These are phyloP conservation scores for Rhododendron vialii DNA, from an alignment of 148 eudicot species.

Conservation along the genomic window DNA sequence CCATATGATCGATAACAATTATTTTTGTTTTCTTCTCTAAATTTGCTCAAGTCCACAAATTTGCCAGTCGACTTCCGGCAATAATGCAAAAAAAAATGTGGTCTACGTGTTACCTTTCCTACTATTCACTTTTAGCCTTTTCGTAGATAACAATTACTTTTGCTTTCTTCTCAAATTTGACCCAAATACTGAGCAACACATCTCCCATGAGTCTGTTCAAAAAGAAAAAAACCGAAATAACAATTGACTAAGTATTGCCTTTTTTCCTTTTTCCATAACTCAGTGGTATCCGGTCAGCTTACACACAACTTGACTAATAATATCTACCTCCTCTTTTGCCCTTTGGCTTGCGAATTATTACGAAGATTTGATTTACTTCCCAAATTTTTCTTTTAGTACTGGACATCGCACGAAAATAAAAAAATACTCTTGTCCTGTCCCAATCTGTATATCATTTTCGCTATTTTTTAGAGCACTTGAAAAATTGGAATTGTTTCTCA, in stretches of 20 bases:
- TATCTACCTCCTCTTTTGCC: neutral
- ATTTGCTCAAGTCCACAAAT: neutral
- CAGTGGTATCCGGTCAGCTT: neutral
- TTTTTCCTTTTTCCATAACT: neutral
- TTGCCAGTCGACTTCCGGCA: neutral
- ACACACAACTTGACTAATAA: neutral
- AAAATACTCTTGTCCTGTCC: neutral
- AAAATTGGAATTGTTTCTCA: no score
- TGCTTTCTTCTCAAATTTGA: neutral
- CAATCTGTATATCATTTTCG: no score
- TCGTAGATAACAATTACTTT: neutral
- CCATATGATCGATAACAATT: neutral
- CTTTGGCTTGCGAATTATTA: neutral
- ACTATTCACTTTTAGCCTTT: neutral
- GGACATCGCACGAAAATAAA: neutral
- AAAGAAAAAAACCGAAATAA: neutral
- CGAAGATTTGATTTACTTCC: neutral
- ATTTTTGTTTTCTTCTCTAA: neutral
- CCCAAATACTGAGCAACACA: neutral
- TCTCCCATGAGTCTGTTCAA: neutral
- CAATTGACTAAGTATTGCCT: neutral
- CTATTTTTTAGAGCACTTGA: no score
- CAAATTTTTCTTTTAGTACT: neutral
- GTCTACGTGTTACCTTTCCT: neutral
- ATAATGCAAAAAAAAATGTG: neutral